Base-by-base conservation (phyloP, 176 grass and related monocot species). In the Oryza punctata region DNA sequence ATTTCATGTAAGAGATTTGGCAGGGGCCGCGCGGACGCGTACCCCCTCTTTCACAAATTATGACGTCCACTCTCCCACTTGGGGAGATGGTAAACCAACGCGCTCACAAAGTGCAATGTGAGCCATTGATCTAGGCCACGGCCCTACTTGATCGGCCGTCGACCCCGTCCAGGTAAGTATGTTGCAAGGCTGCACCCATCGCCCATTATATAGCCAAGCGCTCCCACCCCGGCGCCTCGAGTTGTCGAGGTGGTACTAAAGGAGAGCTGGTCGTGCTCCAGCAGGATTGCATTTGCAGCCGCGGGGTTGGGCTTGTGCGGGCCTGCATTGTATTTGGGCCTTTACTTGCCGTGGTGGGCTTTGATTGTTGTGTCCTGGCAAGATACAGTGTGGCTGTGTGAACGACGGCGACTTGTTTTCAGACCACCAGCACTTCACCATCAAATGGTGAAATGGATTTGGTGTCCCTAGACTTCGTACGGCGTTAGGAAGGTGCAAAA, bases 11-110 rank as follows among this genome's bases (percentile, higher is more conserved):
- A 35, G 0, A 7, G 33, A 54, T 3, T 82, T 82, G 25, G 3
- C 23, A 69, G 33, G 78, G 78, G 78, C 41, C 78, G 73, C 73
- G 85, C 91, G 68, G 4, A 90, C 85, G 50, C 77, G 15, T 90
- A 88, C 84, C 84, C 66, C 84, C 76, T 38, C 60, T 66, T 0
- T 0, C 60, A 93, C 77, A 93, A 90, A 88, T 93, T 90, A 89
- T 5, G 75, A 92, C 70, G 45, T 73, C 84, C 84, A 86, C 43
- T 89, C 90, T 86, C 79, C 69, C 78, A 50, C 26, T 85, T 81
- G 21, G 18, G 72, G 35, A 82, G 88, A 90, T 86, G 78, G 73
- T 89, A 89, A 13, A 57, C 61, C 66, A 85, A 75, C 67, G 0
- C 57, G 3, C 9, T 25, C 67, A 85, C 84, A 15, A 45, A 0